phyloP scores from a whole-genome alignment of 2,329 filamentous ascomycete genomes.

The Arthrobotrys entomopaga region DNA sequence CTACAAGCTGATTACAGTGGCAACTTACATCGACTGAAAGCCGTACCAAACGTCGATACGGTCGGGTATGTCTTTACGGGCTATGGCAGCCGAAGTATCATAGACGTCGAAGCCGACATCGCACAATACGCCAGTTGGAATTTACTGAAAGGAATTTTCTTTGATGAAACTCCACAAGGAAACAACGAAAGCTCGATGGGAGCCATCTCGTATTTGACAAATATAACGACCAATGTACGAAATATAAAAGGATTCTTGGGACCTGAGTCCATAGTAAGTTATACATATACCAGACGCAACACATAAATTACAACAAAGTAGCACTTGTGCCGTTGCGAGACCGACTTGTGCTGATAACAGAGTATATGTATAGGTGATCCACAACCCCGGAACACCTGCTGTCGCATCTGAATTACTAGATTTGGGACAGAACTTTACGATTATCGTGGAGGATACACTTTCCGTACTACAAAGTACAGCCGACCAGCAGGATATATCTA shows the following conservation, averaged over 20 bases:
- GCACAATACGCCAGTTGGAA: slow-evolving; percentile 25
- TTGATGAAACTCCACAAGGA: slow-evolving; percentile 30
- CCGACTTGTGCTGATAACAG: too few species aligned
- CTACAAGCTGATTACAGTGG: slow-evolving; percentile 14
- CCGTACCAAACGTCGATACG: slow-evolving; percentile 12
- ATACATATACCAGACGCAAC: not conserved
- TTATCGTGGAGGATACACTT: slow-evolving; percentile 27
- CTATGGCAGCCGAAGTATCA: slow-evolving; percentile 28
- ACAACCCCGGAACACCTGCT: slow-evolving; percentile 27
- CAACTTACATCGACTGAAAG: slow-evolving; percentile 19
- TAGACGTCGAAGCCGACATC: slow-evolving; percentile 19
- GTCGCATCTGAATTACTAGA: slow-evolving; percentile 4
- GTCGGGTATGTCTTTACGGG: slow-evolving; percentile 34
- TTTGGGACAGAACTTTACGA: slow-evolving; percentile 25
- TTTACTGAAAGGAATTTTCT: slow-evolving; percentile 30
- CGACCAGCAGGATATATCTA: slow-evolving; percentile 22
- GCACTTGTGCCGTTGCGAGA: too few species aligned
- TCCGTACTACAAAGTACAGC: not conserved
- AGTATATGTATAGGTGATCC: slow-evolving; percentile 35
- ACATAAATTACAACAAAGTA: slow-evolving; percentile 16
- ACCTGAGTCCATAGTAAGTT: slow-evolving; percentile 19
- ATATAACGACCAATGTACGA: slow-evolving; percentile 23
- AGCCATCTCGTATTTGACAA: slow-evolving; percentile 6
- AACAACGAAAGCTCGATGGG: slow-evolving; percentile 2
- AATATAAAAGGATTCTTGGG: slow-evolving; percentile 3